Evolutionary conservation across 1,284 basidiomycete species (phyloP), one percentile per base, ranked within the genome.

Genomic region (Somion occarium): DNA sequence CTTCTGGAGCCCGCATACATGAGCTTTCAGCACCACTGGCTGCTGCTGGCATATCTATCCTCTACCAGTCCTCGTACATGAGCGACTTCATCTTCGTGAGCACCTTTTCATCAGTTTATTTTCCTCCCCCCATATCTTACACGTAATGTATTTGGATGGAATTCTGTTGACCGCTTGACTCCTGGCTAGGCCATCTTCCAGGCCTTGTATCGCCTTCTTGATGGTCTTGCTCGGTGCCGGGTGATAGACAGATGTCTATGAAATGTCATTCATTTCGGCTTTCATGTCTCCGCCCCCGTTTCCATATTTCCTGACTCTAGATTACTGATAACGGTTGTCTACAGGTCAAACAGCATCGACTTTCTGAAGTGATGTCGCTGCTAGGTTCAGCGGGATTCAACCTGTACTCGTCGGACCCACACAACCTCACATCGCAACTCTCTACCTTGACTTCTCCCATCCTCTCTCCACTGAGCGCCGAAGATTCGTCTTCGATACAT

Each of bases 1-100:
- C 77, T 55, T 82, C 85, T 3, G 84, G 85, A 22, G 80, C 83
- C n/a, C 75, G 86, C 42, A 82, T 91, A 0, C 81, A 86, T 53
- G 85, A 90, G 63, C 74, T 93, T 25, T 91, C 89, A 24, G 84
- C 85, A 5, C 86, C 85, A 22, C 73, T 93, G 11, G 88, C 89
- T 3, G 79, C 78, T 22, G 88, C 86, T 30, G 88, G 88, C 7
- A 90, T 93, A 41, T 87, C 87, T 24, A 92, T 92, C 51, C 71
- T 92, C 3, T 93, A 91, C 64, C 90, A 91, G 65, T 91, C 88
- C 3, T 88, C 86, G 9, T 90, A 92, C 65, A 84, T 85, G 76
- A 85, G 87, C 60, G 89, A 93, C 68, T 92, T 89, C 65, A 83
- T 93, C 47, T 80, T 93, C 56, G 90, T 87, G 62, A 56, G 81